phyloP scores from a whole-genome alignment of 768 basidiomycete species.

The Amylocystis lapponica region DNA sequence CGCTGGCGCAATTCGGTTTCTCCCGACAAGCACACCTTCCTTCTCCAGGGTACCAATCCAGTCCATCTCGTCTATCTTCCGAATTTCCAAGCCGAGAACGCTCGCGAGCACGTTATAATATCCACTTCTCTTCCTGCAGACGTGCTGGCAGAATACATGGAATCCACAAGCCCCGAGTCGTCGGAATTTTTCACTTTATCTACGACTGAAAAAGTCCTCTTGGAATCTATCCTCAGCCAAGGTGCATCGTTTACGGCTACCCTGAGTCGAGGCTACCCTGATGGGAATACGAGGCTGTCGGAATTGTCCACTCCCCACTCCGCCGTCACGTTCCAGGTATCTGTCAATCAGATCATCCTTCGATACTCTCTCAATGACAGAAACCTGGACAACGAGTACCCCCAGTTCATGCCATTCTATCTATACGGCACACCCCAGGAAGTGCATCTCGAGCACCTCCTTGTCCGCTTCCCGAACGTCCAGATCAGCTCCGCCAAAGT shows the following conservation, averaged over 20 bases:
- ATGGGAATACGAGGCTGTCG: too few relatives aligned
- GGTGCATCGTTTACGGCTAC: too few relatives aligned
- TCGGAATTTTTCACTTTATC: not conserved
- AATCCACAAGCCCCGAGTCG: not conserved
- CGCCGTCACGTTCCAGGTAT: too few relatives aligned
- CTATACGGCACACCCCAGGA: constrained; percentile 29
- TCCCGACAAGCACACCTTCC: constrained; percentile 28
- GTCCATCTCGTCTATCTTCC: constrained; percentile 30
- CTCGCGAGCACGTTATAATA: constrained; percentile 34
- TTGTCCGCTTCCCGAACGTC: constrained; percentile 17
- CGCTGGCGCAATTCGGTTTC: constrained; percentile 28
- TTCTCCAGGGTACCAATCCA: constrained; percentile 31
- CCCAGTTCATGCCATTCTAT: constrained; percentile 33
- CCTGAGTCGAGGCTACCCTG: too few relatives aligned
- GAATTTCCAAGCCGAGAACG: constrained; percentile 31
- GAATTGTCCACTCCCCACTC: too few relatives aligned
- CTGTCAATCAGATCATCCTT: too few relatives aligned
- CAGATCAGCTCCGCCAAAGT: constrained; percentile 16
- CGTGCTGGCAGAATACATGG: not conserved
- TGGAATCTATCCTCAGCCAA: not conserved
- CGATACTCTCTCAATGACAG: too few relatives aligned
- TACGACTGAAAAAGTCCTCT: not conserved
- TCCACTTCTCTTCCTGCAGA: not conserved
- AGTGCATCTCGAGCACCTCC: constrained; percentile 28
- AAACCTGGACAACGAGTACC: constrained; percentile 28